These are phyloP conservation scores for Lizonia empirigonia DNA, from an alignment of 2,329 filamentous ascomycete species.

Conservation along the genomic window DNA sequence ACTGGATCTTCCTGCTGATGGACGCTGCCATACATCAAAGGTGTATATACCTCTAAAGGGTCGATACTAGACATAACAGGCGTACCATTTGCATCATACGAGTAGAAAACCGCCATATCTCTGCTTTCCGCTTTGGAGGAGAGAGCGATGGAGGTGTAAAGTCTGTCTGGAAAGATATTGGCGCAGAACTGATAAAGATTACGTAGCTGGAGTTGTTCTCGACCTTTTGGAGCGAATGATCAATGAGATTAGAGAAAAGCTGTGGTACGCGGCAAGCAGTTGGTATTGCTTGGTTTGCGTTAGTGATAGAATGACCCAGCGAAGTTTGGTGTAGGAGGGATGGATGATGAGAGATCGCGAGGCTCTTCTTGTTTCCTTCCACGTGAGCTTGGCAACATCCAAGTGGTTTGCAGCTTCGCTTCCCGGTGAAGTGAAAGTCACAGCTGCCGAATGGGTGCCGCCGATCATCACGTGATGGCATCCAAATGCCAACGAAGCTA, in stretches of 20 bases:
- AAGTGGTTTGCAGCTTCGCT: not conserved
- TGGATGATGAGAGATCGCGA: not conserved
- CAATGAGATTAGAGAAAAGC: not conserved
- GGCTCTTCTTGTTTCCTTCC: not conserved
- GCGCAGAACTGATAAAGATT: not conserved
- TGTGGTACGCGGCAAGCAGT: not conserved
- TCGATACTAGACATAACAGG: not conserved
- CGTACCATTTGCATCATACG: not conserved
- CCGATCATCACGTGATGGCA: not conserved
- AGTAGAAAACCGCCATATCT: not conserved
- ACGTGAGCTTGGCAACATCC: slow-evolving; percentile 4
- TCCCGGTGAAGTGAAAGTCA: not conserved
- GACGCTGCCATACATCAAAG: not conserved
- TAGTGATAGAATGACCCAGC: not conserved
- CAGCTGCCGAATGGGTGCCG: not conserved
- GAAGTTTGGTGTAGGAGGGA: not conserved
- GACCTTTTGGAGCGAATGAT: not conserved
- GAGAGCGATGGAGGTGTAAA: not conserved
- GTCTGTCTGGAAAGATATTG: not conserved
- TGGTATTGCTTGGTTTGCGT: not conserved
- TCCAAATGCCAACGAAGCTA: not conserved
- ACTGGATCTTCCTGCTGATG: slow-evolving; percentile 1
- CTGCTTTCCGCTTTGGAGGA: not conserved
- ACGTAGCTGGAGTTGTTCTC: not conserved
- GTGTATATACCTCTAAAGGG: not conserved